Evolutionary conservation across 2,329 filamentous ascomycete genomes (phyloP), one percentile per base, ranked within the genome.

Genomic region (Pyrenophora seminiperda): DNA sequence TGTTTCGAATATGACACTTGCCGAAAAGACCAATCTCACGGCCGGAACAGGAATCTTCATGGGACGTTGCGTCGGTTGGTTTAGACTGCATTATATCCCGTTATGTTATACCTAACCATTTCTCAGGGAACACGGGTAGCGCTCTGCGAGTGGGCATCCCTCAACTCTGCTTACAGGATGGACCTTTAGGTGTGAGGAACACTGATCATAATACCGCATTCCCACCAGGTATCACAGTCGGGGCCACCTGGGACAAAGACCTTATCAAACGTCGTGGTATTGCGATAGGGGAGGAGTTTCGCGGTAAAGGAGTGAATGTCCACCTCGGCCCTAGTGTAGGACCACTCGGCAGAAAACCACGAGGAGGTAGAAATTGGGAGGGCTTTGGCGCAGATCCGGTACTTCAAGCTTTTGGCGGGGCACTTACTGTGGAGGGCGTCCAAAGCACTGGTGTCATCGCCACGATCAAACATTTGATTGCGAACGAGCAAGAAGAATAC

Each of bases 1-100:
- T 11, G 89, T 93, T 13, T 82, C 83, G 44, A 81, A 84, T 39
- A 90, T 93, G 88, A 92, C 88, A 0, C 73, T 93, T 47, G 88
- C 88, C 2, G 89, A 92, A 69, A 93, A 92, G 75, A 86, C 87
- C 3, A 92, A 91, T 65, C 79, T 91, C 42, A 91, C 88, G 0
- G 82, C 83, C 1, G 89, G 89, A 3, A 86, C 82, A 1, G 88
- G 88, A 1, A 80, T 86, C 33, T 87, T 79, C 56, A 91, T 91
- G 88, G 88, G 78, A 24, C 57, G 68, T 31, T 94, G 90, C 59
- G 86, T 87, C 24, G 24, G 24, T 27, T 11, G 7, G 24, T 13
- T 11, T 13, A 27, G 13, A 1, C 9, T 13, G 24, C 13, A 27
- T 27, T 11, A 27, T 11, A 27, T 4, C 10, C 10, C 3, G 13